Percentiles rank a stretch among this genome's conserved stretches.
Evolutionary conservation across 495 filamentous ascomycete genomes (phyloP).

Genomic region (Daldinia concentrica): DNA sequence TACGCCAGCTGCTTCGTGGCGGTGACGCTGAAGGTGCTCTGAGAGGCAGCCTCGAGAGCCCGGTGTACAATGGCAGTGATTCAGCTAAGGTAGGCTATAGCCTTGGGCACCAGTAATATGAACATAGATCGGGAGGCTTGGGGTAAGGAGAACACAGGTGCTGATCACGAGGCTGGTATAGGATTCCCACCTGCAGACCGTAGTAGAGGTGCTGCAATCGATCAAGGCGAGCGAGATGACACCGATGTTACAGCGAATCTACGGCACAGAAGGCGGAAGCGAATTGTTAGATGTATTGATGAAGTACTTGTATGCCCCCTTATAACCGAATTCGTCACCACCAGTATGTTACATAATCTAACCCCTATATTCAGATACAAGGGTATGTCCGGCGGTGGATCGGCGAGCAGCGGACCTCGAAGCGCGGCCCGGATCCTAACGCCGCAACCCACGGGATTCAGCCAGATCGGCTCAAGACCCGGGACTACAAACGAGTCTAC

Average conservation of each 20-base stretch:
- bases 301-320: conserved; percentile 72
- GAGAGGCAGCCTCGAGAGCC: conserved; percentile 77
- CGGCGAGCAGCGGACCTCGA: conserved; percentile 41
- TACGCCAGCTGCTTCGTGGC: conserved; percentile 83
- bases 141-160: neutral
- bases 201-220: conserved; percentile 87
- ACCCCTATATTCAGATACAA: conserved; percentile 67
- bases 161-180: conserved; percentile 43
- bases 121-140: neutral
- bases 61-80: conserved; percentile 67
- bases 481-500: conserved; percentile 73
- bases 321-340: neutral
- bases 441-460: conserved; percentile 84
- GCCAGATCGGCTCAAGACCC: conserved; percentile 77
- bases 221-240: conserved; percentile 93
- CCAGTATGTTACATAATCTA: conserved; percentile 23
- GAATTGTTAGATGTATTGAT: conserved; percentile 78
- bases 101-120: neutral
- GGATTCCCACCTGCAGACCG: conserved; percentile 82
- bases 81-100: conserved; percentile 69
- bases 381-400: conserved; percentile 70
- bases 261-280: conserved; percentile 71
- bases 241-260: conserved; percentile 80
- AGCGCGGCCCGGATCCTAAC: conserved; percentile 64
- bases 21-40: conserved; percentile 88